These are phyloP conservation scores for Aureobasidium melanogenum DNA, from an alignment of 2,329 filamentous ascomycete genomes.

Conservation along the genomic window DNA sequence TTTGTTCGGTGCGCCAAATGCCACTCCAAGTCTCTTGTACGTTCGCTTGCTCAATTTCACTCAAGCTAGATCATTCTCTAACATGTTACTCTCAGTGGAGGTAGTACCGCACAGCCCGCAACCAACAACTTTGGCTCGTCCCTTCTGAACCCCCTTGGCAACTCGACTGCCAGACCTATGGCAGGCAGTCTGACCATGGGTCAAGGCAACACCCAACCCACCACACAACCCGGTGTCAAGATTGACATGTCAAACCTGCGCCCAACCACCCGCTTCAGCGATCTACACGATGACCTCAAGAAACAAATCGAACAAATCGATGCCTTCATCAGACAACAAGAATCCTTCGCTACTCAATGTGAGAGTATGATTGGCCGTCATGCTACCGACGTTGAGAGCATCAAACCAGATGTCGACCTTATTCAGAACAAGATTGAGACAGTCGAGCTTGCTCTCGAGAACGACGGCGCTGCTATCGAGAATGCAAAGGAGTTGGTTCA, in stretches of 20 bases:
- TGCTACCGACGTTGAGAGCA: slow-evolving; percentile 52
- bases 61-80: slow-evolving; percentile 19
- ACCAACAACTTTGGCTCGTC: slow-evolving; percentile 17
- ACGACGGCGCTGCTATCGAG: slow-evolving; percentile 53
- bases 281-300: slow-evolving; percentile 75
- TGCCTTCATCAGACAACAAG: slow-evolving; percentile 69
- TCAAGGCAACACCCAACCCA: slow-evolving; percentile 40
- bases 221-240: slow-evolving; percentile 55
- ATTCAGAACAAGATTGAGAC: slow-evolving; percentile 53
- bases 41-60: slow-evolving; percentile 10
- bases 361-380: slow-evolving; percentile 56
- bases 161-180: slow-evolving; percentile 20
- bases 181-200: slow-evolving; percentile 34
- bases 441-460: slow-evolving; percentile 53
- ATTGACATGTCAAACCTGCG: slow-evolving; percentile 72
- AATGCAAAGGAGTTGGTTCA: slow-evolving; percentile 49
- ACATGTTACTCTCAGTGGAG: slow-evolving; percentile 22
- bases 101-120: slow-evolving; percentile 21
- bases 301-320: slow-evolving; percentile 71
- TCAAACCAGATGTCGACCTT: slow-evolving; percentile 58
- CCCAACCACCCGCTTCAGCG: slow-evolving; percentile 84
- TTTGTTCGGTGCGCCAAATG: slow-evolving; percentile 26
- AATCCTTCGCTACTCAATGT: slow-evolving; percentile 66
- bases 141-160: slow-evolving; percentile 13
- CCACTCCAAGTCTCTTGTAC: slow-evolving; percentile 16